Base-by-base conservation (phyloP, 2,329 filamentous ascomycete species). In the Grosmannia huntii region DNA sequence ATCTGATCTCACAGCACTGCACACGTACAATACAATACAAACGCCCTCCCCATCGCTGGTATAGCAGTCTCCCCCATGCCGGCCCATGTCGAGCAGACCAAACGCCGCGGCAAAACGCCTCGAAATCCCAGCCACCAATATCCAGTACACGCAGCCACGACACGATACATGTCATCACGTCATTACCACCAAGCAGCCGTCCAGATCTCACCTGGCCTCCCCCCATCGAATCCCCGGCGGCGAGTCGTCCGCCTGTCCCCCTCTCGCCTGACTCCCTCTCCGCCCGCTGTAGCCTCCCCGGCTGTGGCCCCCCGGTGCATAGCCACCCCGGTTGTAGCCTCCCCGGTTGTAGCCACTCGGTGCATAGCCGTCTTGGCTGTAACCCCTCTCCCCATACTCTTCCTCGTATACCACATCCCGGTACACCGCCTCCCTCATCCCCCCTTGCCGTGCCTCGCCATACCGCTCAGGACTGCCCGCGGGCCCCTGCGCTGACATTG, bases 401-500 rank as follows among this genome's bases (percentile, higher is more conserved):
- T 54, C 31, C 12, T 41, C 33, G 11, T 53, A 53, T 3, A 16
- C 50, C 14, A 19, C 28, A 36, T 53, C 52, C 11, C 23, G 27
- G 31, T 53, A 38, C 7, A n/a, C 52, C 4, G 12, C 28, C 16
- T 31, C 28, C 1, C 19, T 21, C n/a, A 28, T 7, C 6, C 27
- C 23, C 38, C 23, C 46, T 11, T 57, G 28, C 28, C 52, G 21
- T 57, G 23, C 21, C 2, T 60, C 56, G 1, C 46, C 55, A 44
- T 62, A 61, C 23, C 57, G 59, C 53, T 62, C 59, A 1, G 58
- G 58, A 33, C 57, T 60, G 60, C 49, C 23, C 14, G 52, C 57
- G 9, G 28, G 11, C 2, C 33, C 31, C 4, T 56, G 54, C 11
- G 25, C 14, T 1, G 67, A 65, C 58, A 68, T 66, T 23, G 65